A percentile compares a stretch with the other conserved stretches of the same genome.
Conservation (phyloP, 2,329 filamentous ascomycete genomes). For the Coniochaeta prunicola region DNA sequence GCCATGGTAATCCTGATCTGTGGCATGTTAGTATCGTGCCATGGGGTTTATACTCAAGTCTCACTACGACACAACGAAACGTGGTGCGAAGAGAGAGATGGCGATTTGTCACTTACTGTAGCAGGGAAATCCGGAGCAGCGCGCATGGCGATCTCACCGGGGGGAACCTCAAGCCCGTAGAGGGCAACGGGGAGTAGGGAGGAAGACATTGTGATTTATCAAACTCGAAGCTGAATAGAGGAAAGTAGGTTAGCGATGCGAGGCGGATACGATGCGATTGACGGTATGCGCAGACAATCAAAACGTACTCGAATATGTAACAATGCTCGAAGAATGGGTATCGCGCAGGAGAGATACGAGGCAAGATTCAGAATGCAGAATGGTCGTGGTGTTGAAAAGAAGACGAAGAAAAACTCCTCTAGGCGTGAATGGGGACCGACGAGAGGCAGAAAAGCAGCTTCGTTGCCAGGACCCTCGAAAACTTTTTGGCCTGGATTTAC, state of each 20-base stretch:
- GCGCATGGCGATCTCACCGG: conserved; percentile 75
- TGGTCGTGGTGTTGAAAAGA: neutral
- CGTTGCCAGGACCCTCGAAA: neutral
- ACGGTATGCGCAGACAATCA: neutral
- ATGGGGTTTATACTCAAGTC: neutral
- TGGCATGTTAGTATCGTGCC: conserved; percentile 2
- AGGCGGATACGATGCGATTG: neutral
- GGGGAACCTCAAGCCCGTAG: conserved; percentile 86
- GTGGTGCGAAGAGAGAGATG: conserved; percentile 1
- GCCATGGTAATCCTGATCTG: conserved; percentile 99
- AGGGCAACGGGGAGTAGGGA: conserved; percentile 60
- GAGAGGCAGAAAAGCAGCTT: conserved; percentile 1
- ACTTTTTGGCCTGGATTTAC: neutral
- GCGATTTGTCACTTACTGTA: conserved; percentile 54
- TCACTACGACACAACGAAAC: neutral
- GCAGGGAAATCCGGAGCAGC: conserved; percentile 74
- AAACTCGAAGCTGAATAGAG: neutral
- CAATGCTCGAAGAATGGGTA: neutral
- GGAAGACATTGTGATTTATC: conserved; percentile 41
- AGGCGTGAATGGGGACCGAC: neutral
- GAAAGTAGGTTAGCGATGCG: neutral
- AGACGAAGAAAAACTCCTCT: neutral
- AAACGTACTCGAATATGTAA: neutral
- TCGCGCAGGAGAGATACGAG: neutral
- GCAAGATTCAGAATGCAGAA: neutral